Evolutionary conservation across 1,139 yeast genomes (phyloP).

Genomic region (Zhuliangozyma parablackwelliae): DNA sequence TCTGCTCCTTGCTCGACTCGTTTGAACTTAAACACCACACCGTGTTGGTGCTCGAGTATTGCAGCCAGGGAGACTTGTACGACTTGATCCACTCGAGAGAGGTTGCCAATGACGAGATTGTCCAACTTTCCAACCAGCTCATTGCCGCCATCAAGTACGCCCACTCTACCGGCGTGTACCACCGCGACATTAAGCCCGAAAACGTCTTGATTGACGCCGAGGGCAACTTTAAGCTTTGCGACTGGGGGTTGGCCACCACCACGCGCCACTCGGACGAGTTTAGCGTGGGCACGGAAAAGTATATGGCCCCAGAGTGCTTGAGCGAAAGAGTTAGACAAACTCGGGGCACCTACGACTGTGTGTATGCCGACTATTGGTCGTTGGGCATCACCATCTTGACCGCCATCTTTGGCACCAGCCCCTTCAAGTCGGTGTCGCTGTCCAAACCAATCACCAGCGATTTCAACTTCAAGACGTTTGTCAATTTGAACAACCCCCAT

Average conservation of each 20-base stretch:
- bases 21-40: slow-evolving; percentile 39
- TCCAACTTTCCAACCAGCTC: slow-evolving; percentile 34
- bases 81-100: slow-evolving; percentile 33
- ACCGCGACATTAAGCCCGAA: slow-evolving; percentile 55
- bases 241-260: slow-evolving; percentile 53
- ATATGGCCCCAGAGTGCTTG: slow-evolving; percentile 53
- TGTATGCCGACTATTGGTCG: slow-evolving; percentile 40
- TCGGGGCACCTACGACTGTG: slow-evolving; percentile 27
- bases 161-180: slow-evolving; percentile 44
- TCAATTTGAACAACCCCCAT: slow-evolving; percentile 26
- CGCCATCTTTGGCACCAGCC: slow-evolving; percentile 46
- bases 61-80: slow-evolving; percentile 47
- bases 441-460: slow-evolving; percentile 22
- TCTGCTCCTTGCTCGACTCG: slow-evolving; percentile 41
- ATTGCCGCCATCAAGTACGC: slow-evolving; percentile 35
- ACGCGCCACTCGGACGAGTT: slow-evolving; percentile 34
- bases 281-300: slow-evolving; percentile 54
- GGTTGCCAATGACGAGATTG: slow-evolving; percentile 19
- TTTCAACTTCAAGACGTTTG: slow-evolving; percentile 37
- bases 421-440: slow-evolving; percentile 26
- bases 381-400: slow-evolving; percentile 42
- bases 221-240: slow-evolving; percentile 47
- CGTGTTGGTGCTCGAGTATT: slow-evolving; percentile 47
- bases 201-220: slow-evolving; percentile 39
- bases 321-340: slow-evolving; percentile 13